phyloP scores from a whole-genome alignment of 352 stramenopile genomes.

The Phytophthora pluvialis region DNA sequence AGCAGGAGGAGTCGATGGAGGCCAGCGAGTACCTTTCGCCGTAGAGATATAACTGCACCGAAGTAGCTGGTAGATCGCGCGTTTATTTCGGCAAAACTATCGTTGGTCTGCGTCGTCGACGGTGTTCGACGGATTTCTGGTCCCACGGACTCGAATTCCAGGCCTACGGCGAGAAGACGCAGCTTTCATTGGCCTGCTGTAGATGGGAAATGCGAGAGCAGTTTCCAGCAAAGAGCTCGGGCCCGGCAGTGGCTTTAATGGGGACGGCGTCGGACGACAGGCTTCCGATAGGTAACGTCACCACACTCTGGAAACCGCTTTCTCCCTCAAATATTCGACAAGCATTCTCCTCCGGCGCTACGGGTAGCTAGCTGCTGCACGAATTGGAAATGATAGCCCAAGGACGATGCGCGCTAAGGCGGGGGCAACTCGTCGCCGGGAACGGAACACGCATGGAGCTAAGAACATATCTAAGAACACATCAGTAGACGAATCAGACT shows the following conservation, averaged over 20 bases:
- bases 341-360: slow-evolving; percentile 2
- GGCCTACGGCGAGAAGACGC: not conserved
- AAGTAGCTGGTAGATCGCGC: not conserved
- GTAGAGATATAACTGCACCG: slow-evolving; percentile 17
- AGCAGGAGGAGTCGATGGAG: slow-evolving; percentile 63
- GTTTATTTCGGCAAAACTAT: slow-evolving; percentile 15
- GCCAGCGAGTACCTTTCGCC: slow-evolving; percentile 53
- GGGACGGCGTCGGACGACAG: slow-evolving; percentile 26
- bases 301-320: slow-evolving; percentile 23
- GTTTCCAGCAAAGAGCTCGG: slow-evolving; percentile 30
- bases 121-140: slow-evolving; percentile 11
- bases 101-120: slow-evolving; percentile 6
- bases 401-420: slow-evolving; percentile 16
- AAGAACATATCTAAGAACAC: slow-evolving; percentile 16
- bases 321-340: slow-evolving; percentile 32
- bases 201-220: slow-evolving; percentile 17
- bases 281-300: slow-evolving; percentile 26
- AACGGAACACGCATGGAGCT: slow-evolving; percentile 16
- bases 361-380: not conserved
- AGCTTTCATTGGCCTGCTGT: slow-evolving; percentile 15
- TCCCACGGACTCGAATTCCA: not conserved
- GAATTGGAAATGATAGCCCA: not conserved
- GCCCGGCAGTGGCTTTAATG: slow-evolving; percentile 18
- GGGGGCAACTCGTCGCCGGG: not conserved
- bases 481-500: slow-evolving; percentile 14